phyloP scores from a whole-genome alignment of 495 filamentous ascomycete species.

The Neurospora discreta region DNA sequence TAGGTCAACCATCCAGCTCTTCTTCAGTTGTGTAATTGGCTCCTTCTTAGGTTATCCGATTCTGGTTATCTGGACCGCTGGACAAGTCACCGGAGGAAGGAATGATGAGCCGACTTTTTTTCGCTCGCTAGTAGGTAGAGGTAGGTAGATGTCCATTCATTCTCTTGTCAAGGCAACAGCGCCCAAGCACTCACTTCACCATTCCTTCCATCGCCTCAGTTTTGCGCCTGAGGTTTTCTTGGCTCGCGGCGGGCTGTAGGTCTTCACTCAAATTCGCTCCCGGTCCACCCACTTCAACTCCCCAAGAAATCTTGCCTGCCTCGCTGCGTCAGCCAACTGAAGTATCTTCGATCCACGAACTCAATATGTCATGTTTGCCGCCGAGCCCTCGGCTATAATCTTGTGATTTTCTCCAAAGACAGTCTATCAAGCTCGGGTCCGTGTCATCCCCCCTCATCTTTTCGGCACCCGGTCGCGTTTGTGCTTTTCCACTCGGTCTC shows the following conservation, averaged over 20 bases:
- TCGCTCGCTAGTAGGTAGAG: not conserved
- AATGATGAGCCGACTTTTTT: not conserved
- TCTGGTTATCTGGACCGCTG: not conserved
- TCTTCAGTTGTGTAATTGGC: not conserved
- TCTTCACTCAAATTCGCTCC: not conserved
- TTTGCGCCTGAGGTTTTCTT: not conserved
- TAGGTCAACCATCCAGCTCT: not conserved
- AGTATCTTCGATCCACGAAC: not conserved
- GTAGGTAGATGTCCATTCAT: not conserved
- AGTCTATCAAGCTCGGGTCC: not conserved
- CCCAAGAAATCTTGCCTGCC: not conserved
- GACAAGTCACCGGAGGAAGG: not conserved
- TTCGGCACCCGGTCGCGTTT: not conserved
- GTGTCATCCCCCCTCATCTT: not conserved
- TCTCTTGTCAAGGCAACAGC: not conserved
- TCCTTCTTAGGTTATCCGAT: not conserved
- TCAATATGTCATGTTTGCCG: not conserved
- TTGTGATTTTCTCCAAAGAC: not conserved
- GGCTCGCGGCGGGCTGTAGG: too few species aligned
- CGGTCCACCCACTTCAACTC: not conserved
- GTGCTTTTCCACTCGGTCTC: not conserved
- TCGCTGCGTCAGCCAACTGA: not conserved
- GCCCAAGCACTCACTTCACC: not conserved
- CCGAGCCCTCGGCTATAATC: not conserved
- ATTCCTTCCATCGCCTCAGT: not conserved